These are phyloP conservation scores for Gastrodia elata DNA, from an alignment of 106 monocot species.

Conservation along the genomic window DNA sequence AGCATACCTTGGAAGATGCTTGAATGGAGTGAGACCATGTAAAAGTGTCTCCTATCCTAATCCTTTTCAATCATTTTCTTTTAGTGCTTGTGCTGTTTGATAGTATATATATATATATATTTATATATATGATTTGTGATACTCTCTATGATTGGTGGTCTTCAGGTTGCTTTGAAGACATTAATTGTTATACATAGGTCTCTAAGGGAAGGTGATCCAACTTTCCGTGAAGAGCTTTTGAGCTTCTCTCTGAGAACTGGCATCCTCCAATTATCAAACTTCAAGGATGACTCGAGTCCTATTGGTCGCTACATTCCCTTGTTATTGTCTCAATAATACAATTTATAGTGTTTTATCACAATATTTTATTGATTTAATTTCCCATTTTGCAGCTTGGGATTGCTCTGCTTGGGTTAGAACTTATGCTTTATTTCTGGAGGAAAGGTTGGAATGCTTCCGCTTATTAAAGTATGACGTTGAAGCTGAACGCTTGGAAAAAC, in stretches of 20 bases:
- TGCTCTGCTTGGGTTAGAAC: slow-evolving; percentile 98
- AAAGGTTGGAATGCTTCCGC: slow-evolving; percentile 89
- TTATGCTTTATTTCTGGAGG: slow-evolving; percentile 91
- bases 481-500: slow-evolving; percentile 56
- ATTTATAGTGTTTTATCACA: neutral
- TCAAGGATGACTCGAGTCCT: slow-evolving; percentile 92
- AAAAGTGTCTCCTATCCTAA: neutral
- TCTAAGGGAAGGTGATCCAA: slow-evolving; percentile 90
- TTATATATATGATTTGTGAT: slow-evolving; percentile 5
- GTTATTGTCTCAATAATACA: neutral
- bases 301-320: slow-evolving; percentile 36
- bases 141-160: neutral
- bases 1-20: neutral
- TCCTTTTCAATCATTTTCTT: neutral
- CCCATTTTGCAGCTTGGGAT: slow-evolving; percentile 72
- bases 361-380: neutral
- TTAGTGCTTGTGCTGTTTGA: neutral
- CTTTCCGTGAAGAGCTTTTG: slow-evolving; percentile 86
- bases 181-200: slow-evolving; percentile 84
- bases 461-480: slow-evolving; percentile 91
- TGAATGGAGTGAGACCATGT: neutral
- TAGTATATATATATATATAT: no score
- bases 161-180: slow-evolving; percentile 85
- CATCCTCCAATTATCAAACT: slow-evolving; percentile 76
- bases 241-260: slow-evolving; percentile 58